Evolutionary conservation across 2,329 filamentous ascomycete genomes (phyloP).

Genomic region (Ascochyta fabae): DNA sequence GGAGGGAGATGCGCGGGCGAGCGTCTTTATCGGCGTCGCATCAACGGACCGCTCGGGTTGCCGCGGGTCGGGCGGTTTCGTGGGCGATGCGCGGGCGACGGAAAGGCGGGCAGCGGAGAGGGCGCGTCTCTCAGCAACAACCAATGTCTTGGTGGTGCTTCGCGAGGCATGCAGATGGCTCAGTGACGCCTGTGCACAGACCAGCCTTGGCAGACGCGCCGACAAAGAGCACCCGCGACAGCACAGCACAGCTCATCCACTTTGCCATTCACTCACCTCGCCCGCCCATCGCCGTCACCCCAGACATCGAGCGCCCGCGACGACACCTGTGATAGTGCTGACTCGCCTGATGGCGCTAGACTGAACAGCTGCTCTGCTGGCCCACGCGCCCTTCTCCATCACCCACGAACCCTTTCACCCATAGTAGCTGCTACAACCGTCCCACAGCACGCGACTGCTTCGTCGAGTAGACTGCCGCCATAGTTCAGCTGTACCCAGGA

Average conservation of each 20-base stretch:
- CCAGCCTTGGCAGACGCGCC: conserved; percentile 36
- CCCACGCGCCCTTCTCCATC: conserved; percentile 2
- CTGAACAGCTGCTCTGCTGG: conserved; percentile 5
- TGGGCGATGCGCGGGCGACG: conserved; percentile 14
- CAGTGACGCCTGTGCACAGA: conserved; percentile 31
- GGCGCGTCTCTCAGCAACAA: conserved; percentile 24
- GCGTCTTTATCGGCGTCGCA: conserved; percentile 16
- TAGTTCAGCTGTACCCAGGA: too few species aligned
- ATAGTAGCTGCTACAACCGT: not conserved
- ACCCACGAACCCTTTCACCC: not conserved
- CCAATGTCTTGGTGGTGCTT: conserved; percentile 21
- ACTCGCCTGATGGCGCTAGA: conserved; percentile 14
- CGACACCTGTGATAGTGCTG: not conserved
- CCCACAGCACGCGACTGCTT: too few species aligned
- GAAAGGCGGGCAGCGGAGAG: conserved; percentile 12
- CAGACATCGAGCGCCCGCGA: not conserved
- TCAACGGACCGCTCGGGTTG: conserved; percentile 7
- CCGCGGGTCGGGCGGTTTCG: conserved; percentile 2
- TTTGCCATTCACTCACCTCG: not conserved
- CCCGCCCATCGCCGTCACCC: not conserved
- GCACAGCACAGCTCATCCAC: not conserved
- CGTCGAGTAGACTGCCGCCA: too few species aligned
- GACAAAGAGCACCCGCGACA: conserved; percentile 32
- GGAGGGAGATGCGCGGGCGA: conserved; percentile 32
- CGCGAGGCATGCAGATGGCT: conserved; percentile 17